Percentiles rank a stretch among this genome's conserved stretches.
Conservation (phyloP, 179 eudicot species). For the Camellia oleifera region DNA sequence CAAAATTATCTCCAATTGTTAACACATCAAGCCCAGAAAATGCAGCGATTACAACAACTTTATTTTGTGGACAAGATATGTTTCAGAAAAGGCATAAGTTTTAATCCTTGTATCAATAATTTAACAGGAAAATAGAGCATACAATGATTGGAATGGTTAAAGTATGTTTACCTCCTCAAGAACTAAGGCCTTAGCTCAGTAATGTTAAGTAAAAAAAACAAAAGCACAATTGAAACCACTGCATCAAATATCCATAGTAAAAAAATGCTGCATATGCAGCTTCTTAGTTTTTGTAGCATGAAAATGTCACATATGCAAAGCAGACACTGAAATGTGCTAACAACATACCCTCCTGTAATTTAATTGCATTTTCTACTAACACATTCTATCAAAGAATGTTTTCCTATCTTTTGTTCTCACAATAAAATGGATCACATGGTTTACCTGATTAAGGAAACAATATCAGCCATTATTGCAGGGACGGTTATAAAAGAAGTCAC, state of each 20-base stretch:
- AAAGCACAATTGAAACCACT: neutral
- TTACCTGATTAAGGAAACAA: constrained; percentile 65
- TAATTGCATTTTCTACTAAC: neutral
- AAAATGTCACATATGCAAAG: neutral
- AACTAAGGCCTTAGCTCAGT: neutral
- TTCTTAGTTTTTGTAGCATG: neutral
- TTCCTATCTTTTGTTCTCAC: neutral
- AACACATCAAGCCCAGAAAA: neutral
- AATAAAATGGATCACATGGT: neutral
- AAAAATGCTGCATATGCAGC: neutral
- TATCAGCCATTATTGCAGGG: constrained; percentile 84
- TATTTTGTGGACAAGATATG: neutral
- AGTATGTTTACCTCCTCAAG: neutral
- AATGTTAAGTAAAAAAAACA: too few species aligned
- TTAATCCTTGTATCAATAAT: neutral
- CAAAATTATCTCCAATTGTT: neutral
- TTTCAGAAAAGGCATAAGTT: neutral
- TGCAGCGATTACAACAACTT: neutral
- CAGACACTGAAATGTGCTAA: neutral
- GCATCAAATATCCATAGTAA: neutral
- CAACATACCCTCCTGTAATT: neutral
- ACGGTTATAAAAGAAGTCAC: constrained; percentile 85
- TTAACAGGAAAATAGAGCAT: neutral
- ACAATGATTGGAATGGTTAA: neutral
- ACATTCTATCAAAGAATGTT: neutral